Conservation (phyloP, 2,329 filamentous ascomycete genomes). For the Claviceps humidiphila region DNA sequence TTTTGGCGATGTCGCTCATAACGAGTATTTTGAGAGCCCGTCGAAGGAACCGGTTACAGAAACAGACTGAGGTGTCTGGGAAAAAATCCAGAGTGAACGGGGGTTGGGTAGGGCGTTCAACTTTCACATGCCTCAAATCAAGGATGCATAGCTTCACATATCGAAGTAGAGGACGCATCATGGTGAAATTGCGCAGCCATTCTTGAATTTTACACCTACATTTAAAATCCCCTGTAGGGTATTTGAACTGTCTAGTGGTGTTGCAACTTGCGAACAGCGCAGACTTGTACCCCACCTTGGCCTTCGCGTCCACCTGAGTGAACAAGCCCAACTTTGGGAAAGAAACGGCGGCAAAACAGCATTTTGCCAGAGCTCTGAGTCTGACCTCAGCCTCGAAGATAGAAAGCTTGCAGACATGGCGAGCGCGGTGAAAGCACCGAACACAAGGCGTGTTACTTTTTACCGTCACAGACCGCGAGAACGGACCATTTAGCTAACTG, state of each 20-base stretch:
- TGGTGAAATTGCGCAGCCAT: too few relatives aligned
- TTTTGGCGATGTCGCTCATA: background rate
- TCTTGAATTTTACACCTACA: too few relatives aligned
- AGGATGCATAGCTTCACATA: too few relatives aligned
- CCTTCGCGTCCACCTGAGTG: slow-evolving; percentile 15
- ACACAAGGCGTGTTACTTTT: slow-evolving; percentile 18
- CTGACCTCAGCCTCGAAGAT: slow-evolving; percentile 10
- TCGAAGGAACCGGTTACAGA: too few relatives aligned
- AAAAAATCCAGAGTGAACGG: too few relatives aligned
- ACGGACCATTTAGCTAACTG: background rate
- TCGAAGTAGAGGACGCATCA: too few relatives aligned
- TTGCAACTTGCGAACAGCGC: background rate
- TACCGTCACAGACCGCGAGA: background rate
- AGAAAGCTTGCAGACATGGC: slow-evolving; percentile 22
- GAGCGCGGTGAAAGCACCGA: slow-evolving; percentile 25
- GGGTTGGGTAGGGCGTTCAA: too few relatives aligned
- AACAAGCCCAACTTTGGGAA: slow-evolving; percentile 14
- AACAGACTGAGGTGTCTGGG: too few relatives aligned
- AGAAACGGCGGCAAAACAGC: slow-evolving; percentile 19
- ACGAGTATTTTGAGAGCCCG: too few relatives aligned
- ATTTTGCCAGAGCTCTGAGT: slow-evolving; percentile 12
- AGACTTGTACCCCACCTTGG: slow-evolving; percentile 6
- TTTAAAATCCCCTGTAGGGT: background rate
- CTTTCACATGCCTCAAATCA: too few relatives aligned
- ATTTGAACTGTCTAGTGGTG: background rate